Percentiles rank a stretch among this genome's conserved stretches.
Evolutionary conservation across 2,329 filamentous ascomycete species (phyloP).

Genomic region (Trichoderma oligosporum): DNA sequence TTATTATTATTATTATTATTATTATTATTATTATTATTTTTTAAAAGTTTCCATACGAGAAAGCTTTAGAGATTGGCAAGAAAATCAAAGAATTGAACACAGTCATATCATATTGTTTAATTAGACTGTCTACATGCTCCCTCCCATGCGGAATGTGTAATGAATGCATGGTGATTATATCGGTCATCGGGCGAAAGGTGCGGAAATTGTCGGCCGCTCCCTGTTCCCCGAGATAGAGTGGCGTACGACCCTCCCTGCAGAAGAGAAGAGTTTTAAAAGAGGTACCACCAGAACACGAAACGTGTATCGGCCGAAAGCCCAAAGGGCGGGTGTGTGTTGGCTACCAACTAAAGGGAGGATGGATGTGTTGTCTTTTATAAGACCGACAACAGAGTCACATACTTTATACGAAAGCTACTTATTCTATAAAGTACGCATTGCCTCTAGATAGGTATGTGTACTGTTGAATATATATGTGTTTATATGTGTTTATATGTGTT

Average conservation of each 20-base stretch:
- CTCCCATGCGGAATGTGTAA: not conserved
- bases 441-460: no score
- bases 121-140: not conserved
- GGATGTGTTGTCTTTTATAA: no score
- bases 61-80: not conserved
- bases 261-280: slow-evolving; percentile 10
- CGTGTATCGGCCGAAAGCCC: slow-evolving; percentile 6
- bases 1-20: no score
- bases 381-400: no score
- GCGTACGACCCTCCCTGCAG: slow-evolving; percentile 14
- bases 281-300: not conserved
- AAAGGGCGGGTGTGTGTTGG: not conserved
- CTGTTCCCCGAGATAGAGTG: not conserved
- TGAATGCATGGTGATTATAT: not conserved
- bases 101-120: not conserved
- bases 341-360: not conserved
- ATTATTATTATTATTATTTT: no score
- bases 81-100: not conserved
- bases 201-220: slow-evolving; percentile 9
- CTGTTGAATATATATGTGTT: no score
- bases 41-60: not conserved
- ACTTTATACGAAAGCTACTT: no score
- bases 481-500: no score
- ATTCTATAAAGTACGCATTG: no score
- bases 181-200: slow-evolving; percentile 4